Evolutionary conservation across 305 asterid genomes (phyloP), one percentile per base, ranked within the genome.

Genomic region (Fraxinus sp.): DNA sequence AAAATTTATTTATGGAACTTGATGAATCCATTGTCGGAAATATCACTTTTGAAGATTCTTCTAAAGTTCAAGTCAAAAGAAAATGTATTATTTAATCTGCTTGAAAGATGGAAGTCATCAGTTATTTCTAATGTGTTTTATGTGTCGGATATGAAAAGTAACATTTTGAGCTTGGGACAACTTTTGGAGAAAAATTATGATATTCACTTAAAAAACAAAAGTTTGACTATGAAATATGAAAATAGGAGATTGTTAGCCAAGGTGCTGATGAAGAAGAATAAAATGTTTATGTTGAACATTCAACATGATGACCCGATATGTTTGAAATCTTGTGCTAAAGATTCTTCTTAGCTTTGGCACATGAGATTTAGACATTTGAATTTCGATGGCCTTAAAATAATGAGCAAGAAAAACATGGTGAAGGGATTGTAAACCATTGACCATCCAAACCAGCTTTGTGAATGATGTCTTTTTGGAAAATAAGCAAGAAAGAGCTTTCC

Each of bases 381-480:
- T 77, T 22, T 82, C 3, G 41, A 5, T 5, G 73, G 18, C 5
- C 18, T 71, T 22, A 49, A 10, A 14, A 4, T 43, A 14, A 20
- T 78, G 39, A 5, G 26, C 14, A 24, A n/a, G 36, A n/a, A 71
- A 7, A 72, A 22, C 2, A 68, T 83, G 76, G 75, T 71, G 13
- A 1, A 68, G 11, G 66, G 77, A 52, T 39, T 84, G 0, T 77
- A 79, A 18, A n/a, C 7, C 5, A 73, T 83, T n/a, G n/a, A 52
- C 1, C 62, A 68, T 5, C 28, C 46, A 1, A 14, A 72, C 16
- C 55, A 68, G 2, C 5, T 71, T 1, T 72, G 84, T 77, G 43
- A 80, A 33, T 59, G 68, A 11, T 77, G 81, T 35, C 7, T 83
- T 5, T 13, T 6, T 5, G 78, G 33, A 0, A 83, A 83, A 49